phyloP scores from a whole-genome alignment of 2,329 filamentous ascomycete species.

The Cercospora sp. region DNA sequence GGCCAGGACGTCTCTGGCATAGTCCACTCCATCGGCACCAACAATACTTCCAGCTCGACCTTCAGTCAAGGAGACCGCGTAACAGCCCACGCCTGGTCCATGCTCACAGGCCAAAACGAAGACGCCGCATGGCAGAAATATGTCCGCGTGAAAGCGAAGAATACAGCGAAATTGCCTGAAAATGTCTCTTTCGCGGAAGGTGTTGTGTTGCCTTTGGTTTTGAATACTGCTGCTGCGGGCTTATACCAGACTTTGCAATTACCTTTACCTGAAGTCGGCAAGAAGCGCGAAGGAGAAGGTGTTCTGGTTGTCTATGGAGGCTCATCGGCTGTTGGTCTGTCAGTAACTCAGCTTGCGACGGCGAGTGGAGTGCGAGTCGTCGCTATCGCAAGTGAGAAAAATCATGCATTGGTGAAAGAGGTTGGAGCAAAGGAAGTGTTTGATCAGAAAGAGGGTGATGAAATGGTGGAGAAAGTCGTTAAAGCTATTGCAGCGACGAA shows the following conservation, averaged over 20 bases:
- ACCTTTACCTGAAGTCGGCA: not conserved
- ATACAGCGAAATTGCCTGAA: constrained; percentile 42
- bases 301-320: not conserved
- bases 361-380: constrained; percentile 22
- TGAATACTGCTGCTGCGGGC: constrained; percentile 8
- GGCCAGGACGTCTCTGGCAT: constrained; percentile 41
- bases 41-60: no score
- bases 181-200: constrained; percentile 40
- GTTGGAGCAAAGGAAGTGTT: constrained; percentile 34
- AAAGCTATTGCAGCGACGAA: constrained; percentile 11
- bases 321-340: not conserved
- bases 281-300: not conserved
- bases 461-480: constrained; percentile 40
- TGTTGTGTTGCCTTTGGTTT: constrained; percentile 36
- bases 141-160: constrained; percentile 33
- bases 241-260: not conserved
- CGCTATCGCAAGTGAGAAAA: constrained; percentile 34
- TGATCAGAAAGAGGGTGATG: constrained; percentile 36
- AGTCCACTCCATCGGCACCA: constrained; percentile 37
- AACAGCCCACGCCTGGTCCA: constrained; percentile 33
- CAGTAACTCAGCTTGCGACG: not conserved
- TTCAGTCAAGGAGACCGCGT: constrained; percentile 34
- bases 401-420: constrained; percentile 32
- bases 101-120: constrained; percentile 2
- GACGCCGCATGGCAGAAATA: constrained; percentile 35